Evolutionary conservation across 1,284 basidiomycete species (phyloP).

Genomic region (Pterula multifida): DNA sequence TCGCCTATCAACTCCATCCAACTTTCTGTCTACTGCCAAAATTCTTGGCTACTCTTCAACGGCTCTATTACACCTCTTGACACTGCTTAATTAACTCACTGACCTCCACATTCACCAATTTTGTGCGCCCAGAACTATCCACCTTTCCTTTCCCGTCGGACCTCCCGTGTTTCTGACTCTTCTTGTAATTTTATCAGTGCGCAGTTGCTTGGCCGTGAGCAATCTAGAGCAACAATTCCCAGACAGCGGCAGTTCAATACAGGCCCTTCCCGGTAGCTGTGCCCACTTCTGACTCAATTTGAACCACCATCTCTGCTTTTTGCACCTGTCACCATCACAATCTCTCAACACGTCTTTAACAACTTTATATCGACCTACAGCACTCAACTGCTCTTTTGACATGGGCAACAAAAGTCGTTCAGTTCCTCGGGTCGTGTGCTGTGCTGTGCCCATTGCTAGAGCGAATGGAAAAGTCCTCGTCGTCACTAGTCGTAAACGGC

Average conservation of each 20-base stretch:
- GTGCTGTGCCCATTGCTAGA: constrained; percentile 69
- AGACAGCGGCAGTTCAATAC: background rate
- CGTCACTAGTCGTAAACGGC: constrained; percentile 69
- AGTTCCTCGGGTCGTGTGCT: constrained; percentile 72
- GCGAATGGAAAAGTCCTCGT: constrained; percentile 64
- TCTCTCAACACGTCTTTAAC: constrained; percentile 10
- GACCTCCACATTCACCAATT: too few relatives aligned
- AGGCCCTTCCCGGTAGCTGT: too few relatives aligned
- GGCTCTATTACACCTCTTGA: too few relatives aligned
- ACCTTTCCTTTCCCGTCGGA: too few relatives aligned
- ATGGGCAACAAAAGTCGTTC: constrained; percentile 73
- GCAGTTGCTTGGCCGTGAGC: too few relatives aligned
- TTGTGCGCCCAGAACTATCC: too few relatives aligned
- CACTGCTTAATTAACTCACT: too few relatives aligned
- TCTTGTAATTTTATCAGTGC: too few relatives aligned
- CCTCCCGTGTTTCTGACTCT: too few relatives aligned
- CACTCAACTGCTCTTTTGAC: constrained; percentile 11
- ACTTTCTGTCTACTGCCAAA: too few relatives aligned
- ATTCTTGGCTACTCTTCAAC: too few relatives aligned
- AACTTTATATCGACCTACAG: constrained; percentile 3
- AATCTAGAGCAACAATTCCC: background rate
- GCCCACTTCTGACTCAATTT: background rate
- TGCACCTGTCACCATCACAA: constrained; percentile 3
- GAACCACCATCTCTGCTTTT: background rate
- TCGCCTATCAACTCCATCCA: too few relatives aligned